Percentiles rank a stretch among this genome's conserved stretches.
phyloP scores from a whole-genome alignment of 2,329 filamentous ascomycete species.

The Pestalotiopsis sp. region DNA sequence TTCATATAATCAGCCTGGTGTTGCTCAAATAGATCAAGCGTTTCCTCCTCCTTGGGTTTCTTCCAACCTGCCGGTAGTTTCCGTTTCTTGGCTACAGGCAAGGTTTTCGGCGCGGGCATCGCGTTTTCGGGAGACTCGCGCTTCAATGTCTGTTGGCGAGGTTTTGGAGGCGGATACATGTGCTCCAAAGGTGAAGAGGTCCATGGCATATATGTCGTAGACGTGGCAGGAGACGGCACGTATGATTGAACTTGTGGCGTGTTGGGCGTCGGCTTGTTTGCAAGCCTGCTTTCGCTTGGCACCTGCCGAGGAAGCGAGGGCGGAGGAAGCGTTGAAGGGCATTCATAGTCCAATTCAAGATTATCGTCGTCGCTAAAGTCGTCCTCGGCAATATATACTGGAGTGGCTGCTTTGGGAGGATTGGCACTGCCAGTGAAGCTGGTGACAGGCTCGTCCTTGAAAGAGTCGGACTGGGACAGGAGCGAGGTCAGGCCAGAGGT shows the following conservation, averaged over 20 bases:
- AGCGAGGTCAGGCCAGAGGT: conserved; percentile 42
- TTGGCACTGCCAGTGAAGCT: conserved; percentile 36
- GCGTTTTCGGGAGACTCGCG: conserved; percentile 40
- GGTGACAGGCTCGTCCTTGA: conserved; percentile 42
- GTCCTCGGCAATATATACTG: conserved; percentile 72
- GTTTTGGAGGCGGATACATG: conserved; percentile 38
- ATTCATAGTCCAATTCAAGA: conserved; percentile 70
- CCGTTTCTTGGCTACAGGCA: conserved; percentile 59
- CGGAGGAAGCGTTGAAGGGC: conserved; percentile 54
- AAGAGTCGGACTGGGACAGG: conserved; percentile 50
- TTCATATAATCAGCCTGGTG: not conserved
- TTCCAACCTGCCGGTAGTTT: conserved; percentile 59
- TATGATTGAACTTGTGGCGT: conserved; percentile 21
- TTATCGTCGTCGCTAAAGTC: conserved; percentile 87
- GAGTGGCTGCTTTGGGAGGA: conserved; percentile 26
- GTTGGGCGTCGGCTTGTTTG: conserved; percentile 29
- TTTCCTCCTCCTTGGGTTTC: not conserved
- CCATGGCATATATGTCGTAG: conserved; percentile 62
- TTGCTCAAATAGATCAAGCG: not conserved
- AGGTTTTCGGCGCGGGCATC: conserved; percentile 31
- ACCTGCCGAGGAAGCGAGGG: conserved; percentile 26
- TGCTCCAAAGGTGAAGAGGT: conserved; percentile 66
- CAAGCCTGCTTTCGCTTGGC: conserved; percentile 16
- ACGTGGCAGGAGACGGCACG: conserved; percentile 24
- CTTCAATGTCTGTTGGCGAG: conserved; percentile 39